Conservation (phyloP, 1,139 yeast genomes). For the Kurtzmaniella quercitrusa region DNA sequence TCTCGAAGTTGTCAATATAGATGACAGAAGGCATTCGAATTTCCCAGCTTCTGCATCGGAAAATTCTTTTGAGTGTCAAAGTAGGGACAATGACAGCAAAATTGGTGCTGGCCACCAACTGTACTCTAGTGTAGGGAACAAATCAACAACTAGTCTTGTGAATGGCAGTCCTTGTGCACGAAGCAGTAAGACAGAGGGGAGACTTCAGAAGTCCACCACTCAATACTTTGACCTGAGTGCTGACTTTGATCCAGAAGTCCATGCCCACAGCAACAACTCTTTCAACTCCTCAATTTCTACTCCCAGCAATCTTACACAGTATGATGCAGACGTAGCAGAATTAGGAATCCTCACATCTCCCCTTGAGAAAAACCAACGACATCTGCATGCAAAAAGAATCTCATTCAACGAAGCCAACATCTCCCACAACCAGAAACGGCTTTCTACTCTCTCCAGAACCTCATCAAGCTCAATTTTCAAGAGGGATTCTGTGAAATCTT, state of each 20-base stretch:
- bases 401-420: conserved; percentile 21
- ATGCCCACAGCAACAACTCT: conserved; percentile 15
- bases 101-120: background rate
- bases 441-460: conserved; percentile 21
- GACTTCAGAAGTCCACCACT: conserved; percentile 12
- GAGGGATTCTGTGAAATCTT: conserved; percentile 44
- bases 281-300: conserved; percentile 31
- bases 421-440: conserved; percentile 13
- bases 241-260: conserved; percentile 9
- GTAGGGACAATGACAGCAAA: background rate
- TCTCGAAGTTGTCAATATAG: background rate
- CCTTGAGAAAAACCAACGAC: conserved; percentile 19
- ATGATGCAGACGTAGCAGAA: conserved; percentile 41
- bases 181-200: background rate
- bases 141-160: background rate
- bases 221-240: conserved; percentile 19
- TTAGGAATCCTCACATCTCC: conserved; percentile 46
- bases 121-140: background rate
- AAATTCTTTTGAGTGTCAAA: background rate
- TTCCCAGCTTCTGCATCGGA: background rate
- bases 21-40: background rate
- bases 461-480: conserved; percentile 26
- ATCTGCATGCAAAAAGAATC: conserved; percentile 16
- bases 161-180: background rate
- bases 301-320: conserved; percentile 39